phyloP scores from a whole-genome alignment of 192 early-diverging fungal species.

The Coemansia sp. region DNA sequence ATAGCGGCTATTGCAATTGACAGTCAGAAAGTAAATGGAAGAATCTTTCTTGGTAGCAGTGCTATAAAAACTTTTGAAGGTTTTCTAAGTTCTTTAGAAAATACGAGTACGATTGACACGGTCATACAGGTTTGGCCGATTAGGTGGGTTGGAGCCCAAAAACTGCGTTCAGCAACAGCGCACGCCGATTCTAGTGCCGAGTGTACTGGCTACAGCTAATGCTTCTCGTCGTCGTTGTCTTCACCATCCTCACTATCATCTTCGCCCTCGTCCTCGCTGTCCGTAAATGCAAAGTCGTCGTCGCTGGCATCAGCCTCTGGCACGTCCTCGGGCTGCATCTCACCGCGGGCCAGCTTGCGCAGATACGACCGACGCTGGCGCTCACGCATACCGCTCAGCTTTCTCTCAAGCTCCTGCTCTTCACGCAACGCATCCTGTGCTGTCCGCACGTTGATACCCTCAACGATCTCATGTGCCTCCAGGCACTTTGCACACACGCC shows the following conservation, averaged over 20 bases:
- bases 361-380: constrained; percentile 80
- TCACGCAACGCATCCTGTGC: constrained; percentile 65
- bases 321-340: constrained; percentile 53
- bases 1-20: no score
- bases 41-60: no score
- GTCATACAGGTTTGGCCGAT: no score
- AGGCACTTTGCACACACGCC: constrained; percentile 92
- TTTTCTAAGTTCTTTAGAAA: no score
- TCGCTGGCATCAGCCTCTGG: constrained; percentile 40
- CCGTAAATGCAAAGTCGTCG: constrained; percentile 49
- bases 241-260: constrained; percentile 48
- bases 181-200: no score
- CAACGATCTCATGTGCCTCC: constrained; percentile 64
- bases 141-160: no score
- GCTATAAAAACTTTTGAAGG: no score
- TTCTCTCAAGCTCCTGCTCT: constrained; percentile 67
- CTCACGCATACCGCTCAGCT: constrained; percentile 71
- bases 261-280: constrained; percentile 58
- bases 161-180: no score
- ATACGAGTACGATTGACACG: no score
- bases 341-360: constrained; percentile 77
- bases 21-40: no score
- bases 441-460: constrained; percentile 57
- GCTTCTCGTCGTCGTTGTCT: constrained; percentile 31
- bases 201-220: no score